Evolutionary conservation across 768 basidiomycete genomes (phyloP), one percentile per base, ranked within the genome.

Genomic region (Trametopsis cervina): DNA sequence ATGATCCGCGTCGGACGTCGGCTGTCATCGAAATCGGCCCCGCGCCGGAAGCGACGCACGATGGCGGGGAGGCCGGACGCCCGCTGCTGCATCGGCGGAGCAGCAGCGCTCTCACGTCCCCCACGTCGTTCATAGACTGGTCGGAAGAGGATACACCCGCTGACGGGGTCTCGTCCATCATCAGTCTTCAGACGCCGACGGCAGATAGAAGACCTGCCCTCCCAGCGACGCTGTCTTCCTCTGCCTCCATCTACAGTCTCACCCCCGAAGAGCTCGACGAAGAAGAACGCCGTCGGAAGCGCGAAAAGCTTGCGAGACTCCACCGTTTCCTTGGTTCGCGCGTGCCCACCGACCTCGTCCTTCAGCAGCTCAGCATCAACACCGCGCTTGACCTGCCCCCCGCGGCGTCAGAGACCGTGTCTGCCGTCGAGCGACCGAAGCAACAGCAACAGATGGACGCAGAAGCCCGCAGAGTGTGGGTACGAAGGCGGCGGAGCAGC

Each of bases 261-360:
- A 51, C 55, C 42, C 50, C 73, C 20, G 77, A 81, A 47, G 73
- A 73, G 50, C 73, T 68, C 50, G 74, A 67, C 15, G 85, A 88
- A 42, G 76, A 78, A 18, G 79, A 83, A 50, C 76, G 76, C 51
- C 70, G 78, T 48, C 76, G 77, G 52, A 88, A 84, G 64, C 74
- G 89, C 43, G 85, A 87, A 55, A 81, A 81, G 55, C 69, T 92
- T 40, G 85, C 84, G 2, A 90, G 81, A 62, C 74, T 92, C 3
- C 87, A 91, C 64, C 85, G 89, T 40, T 90, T 85, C 66, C 73
- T 91, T 26, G 89, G 89, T n/a, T 88, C 85, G 17, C 77, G 78
- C 25, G 83, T 92, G 22, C 89, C 89, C 6, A 62, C 75, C 12
- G 76, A 79, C 54, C 76, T 89, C 27, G 81, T 86, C 11, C 71